phyloP scores from a whole-genome alignment of 2,329 filamentous ascomycete species.

The Sporothrix inflata region DNA sequence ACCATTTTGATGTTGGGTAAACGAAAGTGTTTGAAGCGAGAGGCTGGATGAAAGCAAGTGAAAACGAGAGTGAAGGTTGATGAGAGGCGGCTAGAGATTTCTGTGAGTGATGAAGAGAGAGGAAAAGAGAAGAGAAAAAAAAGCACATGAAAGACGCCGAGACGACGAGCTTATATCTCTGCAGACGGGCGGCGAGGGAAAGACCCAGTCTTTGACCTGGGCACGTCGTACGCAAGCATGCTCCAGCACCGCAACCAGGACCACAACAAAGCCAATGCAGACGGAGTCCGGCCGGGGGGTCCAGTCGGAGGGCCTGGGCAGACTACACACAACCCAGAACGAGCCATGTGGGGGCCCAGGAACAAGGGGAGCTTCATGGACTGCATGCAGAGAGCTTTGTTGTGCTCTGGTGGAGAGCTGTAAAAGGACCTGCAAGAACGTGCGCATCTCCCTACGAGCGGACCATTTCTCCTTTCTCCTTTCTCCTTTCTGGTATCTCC shows the following conservation, averaged over 20 bases:
- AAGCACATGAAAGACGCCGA: background rate
- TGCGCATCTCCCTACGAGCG: background rate
- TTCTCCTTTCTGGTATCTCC: background rate
- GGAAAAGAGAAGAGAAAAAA: background rate
- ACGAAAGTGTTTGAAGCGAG: conserved; percentile 12
- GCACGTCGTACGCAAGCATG: background rate
- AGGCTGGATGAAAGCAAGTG: background rate
- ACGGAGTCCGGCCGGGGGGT: background rate
- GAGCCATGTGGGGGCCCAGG: conserved; percentile 17
- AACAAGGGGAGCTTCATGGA: background rate
- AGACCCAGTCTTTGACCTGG: background rate
- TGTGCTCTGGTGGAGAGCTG: background rate
- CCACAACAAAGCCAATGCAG: conserved; percentile 2
- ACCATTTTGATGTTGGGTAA: conserved; percentile 30
- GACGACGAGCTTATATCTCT: conserved; percentile 24
- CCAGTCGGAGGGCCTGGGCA: background rate
- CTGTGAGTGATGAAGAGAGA: conserved; percentile 1
- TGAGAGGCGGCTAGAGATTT: background rate
- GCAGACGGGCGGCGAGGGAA: background rate
- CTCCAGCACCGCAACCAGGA: background rate
- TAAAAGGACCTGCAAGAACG: background rate
- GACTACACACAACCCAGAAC: conserved; percentile 4
- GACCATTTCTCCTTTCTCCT: background rate
- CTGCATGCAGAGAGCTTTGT: background rate
- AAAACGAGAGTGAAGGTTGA: background rate